phyloP scores from a whole-genome alignment of 164 flowering plant genomes.

The Berberis thunbergii region DNA sequence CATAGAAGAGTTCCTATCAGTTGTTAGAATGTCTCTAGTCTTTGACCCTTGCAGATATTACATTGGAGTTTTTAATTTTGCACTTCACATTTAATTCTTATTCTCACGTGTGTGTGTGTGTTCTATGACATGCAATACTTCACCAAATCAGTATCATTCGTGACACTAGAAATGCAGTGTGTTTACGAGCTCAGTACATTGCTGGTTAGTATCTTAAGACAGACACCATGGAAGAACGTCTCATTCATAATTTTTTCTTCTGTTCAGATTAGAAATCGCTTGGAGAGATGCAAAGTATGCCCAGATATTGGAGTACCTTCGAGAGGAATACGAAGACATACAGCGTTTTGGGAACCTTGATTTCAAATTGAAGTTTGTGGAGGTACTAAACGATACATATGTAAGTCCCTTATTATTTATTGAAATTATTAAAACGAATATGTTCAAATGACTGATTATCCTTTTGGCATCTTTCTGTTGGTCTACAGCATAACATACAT shows the following conservation, averaged over 20 bases:
- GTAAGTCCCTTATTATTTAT: background rate
- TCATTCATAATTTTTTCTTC: background rate
- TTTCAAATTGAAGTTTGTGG: slow-evolving; percentile 80
- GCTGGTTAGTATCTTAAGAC: too few relatives aligned
- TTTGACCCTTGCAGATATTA: too few relatives aligned
- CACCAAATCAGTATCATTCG: too few relatives aligned
- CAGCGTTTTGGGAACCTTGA: slow-evolving; percentile 84
- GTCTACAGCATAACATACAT: slow-evolving; percentile 81
- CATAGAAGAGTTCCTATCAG: too few relatives aligned
- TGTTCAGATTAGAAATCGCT: slow-evolving; percentile 82
- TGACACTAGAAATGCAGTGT: too few relatives aligned
- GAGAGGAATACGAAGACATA: slow-evolving; percentile 84
- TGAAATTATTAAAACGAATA: background rate
- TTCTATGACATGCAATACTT: too few relatives aligned
- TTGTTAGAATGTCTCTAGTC: too few relatives aligned
- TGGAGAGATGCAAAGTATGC: slow-evolving; percentile 92
- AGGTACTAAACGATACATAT: slow-evolving; percentile 33
- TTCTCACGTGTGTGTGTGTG: too few relatives aligned
- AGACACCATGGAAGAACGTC: background rate
- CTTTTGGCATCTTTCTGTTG: background rate
- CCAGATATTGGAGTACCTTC: slow-evolving; percentile 71
- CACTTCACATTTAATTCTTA: too few relatives aligned
- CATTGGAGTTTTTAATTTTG: too few relatives aligned
- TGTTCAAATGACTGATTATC: background rate
- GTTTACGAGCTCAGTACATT: too few relatives aligned